phyloP scores from a whole-genome alignment of 257 asterid genomes.

The Primulina huaijiensis region DNA sequence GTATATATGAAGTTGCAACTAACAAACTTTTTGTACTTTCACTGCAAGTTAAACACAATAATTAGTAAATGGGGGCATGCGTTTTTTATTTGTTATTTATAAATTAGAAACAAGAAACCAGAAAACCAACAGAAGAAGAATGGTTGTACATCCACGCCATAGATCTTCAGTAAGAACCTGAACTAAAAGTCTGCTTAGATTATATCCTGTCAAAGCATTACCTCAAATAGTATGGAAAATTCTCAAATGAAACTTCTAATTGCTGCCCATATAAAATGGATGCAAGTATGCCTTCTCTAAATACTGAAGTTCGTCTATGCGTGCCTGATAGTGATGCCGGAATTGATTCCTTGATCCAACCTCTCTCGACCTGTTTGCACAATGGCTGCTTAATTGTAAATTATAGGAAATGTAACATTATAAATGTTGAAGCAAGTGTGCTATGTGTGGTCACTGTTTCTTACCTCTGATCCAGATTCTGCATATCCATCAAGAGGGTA shows the following conservation, averaged over 20 bases:
- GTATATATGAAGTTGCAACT: conserved; percentile 79
- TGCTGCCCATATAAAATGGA: conserved; percentile 55
- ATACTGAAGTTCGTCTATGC: conserved; percentile 49
- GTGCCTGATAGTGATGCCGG: conserved; percentile 52
- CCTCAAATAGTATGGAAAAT: conserved; percentile 89
- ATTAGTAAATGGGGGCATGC: conserved; percentile 2
- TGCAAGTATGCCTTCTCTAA: conserved; percentile 58
- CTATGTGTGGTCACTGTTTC: conserved; percentile 25
- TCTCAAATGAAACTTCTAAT: conserved; percentile 71
- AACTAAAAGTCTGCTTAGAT: neutral
- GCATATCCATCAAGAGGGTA: conserved; percentile 38
- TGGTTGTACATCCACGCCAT: neutral
- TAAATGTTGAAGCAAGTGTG: conserved; percentile 18
- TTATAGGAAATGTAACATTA: conserved; percentile 16
- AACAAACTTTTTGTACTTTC: conserved; percentile 81
- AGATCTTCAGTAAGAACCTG: neutral
- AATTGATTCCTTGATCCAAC: conserved; percentile 51
- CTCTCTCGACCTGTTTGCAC: conserved; percentile 56
- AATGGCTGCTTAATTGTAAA: conserved; percentile 25
- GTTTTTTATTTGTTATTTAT: conserved; percentile 11
- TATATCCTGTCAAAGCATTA: conserved; percentile 24
- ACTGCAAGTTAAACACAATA: conserved; percentile 42
- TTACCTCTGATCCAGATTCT: conserved; percentile 58
- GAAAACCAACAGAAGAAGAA: conserved; percentile 2
- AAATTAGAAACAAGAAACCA: conserved; percentile 20